Evolutionary conservation across 768 basidiomycete genomes (phyloP).

Genomic region (Saitozyma sp.): DNA sequence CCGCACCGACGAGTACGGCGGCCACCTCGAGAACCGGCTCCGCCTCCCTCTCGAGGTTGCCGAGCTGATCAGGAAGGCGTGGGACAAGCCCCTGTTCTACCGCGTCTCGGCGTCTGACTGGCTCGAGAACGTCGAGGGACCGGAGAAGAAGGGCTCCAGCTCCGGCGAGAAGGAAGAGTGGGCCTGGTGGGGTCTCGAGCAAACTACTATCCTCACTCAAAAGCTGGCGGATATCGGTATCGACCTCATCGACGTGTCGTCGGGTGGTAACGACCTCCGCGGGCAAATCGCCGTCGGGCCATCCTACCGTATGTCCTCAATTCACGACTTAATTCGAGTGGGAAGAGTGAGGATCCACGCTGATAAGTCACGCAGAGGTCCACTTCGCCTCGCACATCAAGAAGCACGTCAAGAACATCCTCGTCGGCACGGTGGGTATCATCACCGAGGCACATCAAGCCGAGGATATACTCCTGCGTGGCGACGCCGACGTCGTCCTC

Average conservation of each 20-base stretch:
- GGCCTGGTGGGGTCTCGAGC: conserved; percentile 63
- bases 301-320: conserved; percentile 31
- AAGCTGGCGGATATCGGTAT: conserved; percentile 65
- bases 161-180: conserved; percentile 47
- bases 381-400: conserved; percentile 64
- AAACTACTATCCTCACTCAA: conserved; percentile 63
- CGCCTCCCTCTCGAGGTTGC: conserved; percentile 66
- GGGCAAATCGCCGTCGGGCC: conserved; percentile 61
- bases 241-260: conserved; percentile 73
- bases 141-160: conserved; percentile 50
- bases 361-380: conserved; percentile 55
- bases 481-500: conserved; percentile 69
- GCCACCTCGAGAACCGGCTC: conserved; percentile 70
- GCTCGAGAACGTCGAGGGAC: conserved; percentile 62
- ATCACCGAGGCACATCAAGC: conserved; percentile 68
- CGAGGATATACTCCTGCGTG: conserved; percentile 65
- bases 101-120: conserved; percentile 70
- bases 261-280: conserved; percentile 65
- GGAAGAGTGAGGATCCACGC: neutral
- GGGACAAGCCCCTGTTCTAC: conserved; percentile 73
- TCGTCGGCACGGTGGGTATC: conserved; percentile 67
- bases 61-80: conserved; percentile 59
- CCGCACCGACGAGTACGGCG: conserved; percentile 72
- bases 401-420: conserved; percentile 41
- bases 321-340: neutral